A percentile compares a stretch with the other conserved stretches of the same genome.
phyloP scores from a whole-genome alignment of 2,329 filamentous ascomycete species.

The Kalaharituber pfeilii region DNA sequence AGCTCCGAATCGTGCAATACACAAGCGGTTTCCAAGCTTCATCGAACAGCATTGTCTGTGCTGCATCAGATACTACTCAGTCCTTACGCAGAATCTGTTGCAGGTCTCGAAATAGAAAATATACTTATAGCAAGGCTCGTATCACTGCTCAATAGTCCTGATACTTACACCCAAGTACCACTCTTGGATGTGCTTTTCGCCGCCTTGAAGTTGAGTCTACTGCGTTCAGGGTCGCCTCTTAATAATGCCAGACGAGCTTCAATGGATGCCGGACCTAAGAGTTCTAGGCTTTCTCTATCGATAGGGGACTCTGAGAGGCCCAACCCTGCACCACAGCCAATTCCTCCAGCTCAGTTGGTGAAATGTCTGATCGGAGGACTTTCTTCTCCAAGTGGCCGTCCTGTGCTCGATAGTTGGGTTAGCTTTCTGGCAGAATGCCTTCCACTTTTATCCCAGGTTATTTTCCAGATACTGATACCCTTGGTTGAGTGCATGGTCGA shows the following conservation, averaged over 20 bases:
- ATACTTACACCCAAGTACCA: slow-evolving; percentile 56
- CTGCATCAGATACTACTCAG: slow-evolving; percentile 52
- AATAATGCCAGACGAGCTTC: slow-evolving; percentile 11
- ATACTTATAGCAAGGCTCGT: slow-evolving; percentile 51
- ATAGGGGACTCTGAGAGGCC: slow-evolving; percentile 24
- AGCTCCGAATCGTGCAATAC: slow-evolving; percentile 20
- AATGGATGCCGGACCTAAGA: slow-evolving; percentile 3
- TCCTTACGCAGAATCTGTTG: slow-evolving; percentile 42
- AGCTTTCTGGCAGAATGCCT: slow-evolving; percentile 67
- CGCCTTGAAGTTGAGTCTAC: slow-evolving; percentile 45
- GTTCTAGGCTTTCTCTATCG: slow-evolving; percentile 29
- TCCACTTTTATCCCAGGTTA: slow-evolving; percentile 63
- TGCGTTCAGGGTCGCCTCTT: slow-evolving; percentile 21
- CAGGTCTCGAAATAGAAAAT: slow-evolving; percentile 50
- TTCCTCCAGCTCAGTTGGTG: slow-evolving; percentile 56
- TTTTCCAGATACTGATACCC: slow-evolving; percentile 81
- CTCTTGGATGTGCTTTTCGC: slow-evolving; percentile 63
- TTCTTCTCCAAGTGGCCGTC: slow-evolving; percentile 52
- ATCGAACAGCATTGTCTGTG: slow-evolving; percentile 51
- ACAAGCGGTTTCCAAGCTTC: slow-evolving; percentile 45
- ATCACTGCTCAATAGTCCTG: slow-evolving; percentile 42
- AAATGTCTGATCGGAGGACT: slow-evolving; percentile 71
- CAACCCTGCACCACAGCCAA: slow-evolving; percentile 29
- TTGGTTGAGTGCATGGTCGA: slow-evolving; percentile 76
- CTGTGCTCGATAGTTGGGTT: slow-evolving; percentile 82